Percentiles rank a stretch among this genome's conserved stretches.
Conservation (phyloP, 352 stramenopile species). For the Phytophthora boehmeriae region DNA sequence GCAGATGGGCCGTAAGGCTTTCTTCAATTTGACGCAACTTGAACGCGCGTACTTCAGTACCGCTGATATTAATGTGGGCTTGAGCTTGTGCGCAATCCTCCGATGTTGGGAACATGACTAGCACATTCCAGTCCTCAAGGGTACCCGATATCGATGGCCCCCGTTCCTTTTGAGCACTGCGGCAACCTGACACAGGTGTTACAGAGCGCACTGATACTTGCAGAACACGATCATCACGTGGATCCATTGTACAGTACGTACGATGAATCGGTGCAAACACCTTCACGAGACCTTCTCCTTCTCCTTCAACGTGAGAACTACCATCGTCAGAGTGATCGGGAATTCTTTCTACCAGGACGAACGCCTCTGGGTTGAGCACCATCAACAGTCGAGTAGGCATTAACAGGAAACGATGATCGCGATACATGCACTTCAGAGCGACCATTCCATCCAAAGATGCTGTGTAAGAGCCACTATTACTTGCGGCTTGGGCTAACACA, state of each 20-base stretch:
- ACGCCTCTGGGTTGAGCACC: conserved; percentile 78
- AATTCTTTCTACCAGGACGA: conserved; percentile 65
- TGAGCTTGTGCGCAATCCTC: conserved; percentile 75
- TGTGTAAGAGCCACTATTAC: conserved; percentile 22
- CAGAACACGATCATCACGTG: conserved; percentile 74
- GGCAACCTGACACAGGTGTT: conserved; percentile 59
- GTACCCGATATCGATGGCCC: conserved; percentile 23
- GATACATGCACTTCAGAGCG: conserved; percentile 69
- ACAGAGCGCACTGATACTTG: conserved; percentile 71
- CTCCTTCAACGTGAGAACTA: conserved; percentile 18
- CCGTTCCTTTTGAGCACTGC: conserved; percentile 58
- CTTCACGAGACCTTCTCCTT: conserved; percentile 53
- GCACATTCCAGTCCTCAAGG: conserved; percentile 58
- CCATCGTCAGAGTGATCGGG: conserved; percentile 32
- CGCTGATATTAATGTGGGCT: conserved; percentile 73
- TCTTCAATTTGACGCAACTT: conserved; percentile 82
- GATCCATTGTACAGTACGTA: conserved; percentile 69
- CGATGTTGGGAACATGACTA: conserved; percentile 61
- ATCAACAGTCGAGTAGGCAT: conserved; percentile 63
- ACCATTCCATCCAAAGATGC: conserved; percentile 71
- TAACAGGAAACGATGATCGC: conserved; percentile 78
- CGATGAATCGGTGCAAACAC: conserved; percentile 77
- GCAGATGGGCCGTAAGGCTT: conserved; percentile 64
- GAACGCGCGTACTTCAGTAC: conserved; percentile 76
- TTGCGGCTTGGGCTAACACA: conserved; percentile 40